Percentiles rank a stretch among this genome's conserved stretches.
phyloP scores from a whole-genome alignment of 1,284 basidiomycete genomes.

The Apiotrichum veenhuisii region DNA sequence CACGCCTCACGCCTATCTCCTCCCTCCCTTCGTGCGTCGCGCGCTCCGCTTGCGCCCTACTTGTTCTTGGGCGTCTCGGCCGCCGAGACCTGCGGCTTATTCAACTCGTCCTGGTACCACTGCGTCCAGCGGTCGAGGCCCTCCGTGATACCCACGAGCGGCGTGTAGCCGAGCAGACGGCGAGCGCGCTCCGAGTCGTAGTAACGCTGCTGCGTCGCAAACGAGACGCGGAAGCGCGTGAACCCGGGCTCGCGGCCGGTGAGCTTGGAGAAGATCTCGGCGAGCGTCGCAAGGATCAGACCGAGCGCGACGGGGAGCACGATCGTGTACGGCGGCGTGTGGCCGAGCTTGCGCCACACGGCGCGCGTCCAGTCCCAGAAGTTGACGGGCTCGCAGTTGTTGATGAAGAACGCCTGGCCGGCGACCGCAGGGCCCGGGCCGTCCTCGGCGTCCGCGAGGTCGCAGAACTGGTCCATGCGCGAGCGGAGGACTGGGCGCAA shows the following conservation, averaged over 20 bases:
- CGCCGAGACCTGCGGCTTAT: conserved; percentile 24
- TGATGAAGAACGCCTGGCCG: conserved; percentile 95
- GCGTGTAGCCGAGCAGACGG: conserved; percentile 87
- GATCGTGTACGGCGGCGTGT: conserved; percentile 57
- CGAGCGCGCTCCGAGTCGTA: conserved; percentile 96
- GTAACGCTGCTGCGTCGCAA: conserved; percentile 65
- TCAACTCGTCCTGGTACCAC: conserved; percentile 43
- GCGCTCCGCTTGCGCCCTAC: conserved; percentile 10
- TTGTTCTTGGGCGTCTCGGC: conserved; percentile 35
- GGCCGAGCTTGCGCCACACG: conserved; percentile 75
- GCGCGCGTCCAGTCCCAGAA: conserved; percentile 93
- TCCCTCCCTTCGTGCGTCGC: not conserved
- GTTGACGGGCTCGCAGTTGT: conserved; percentile 91
- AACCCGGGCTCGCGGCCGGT: conserved; percentile 80
- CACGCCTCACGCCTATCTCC: not conserved
- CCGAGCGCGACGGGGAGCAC: conserved; percentile 66
- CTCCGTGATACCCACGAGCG: conserved; percentile 82
- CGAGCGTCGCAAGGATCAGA: conserved; percentile 63
- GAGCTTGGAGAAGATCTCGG: conserved; percentile 72
- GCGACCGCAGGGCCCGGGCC: conserved; percentile 58
- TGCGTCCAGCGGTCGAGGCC: conserved; percentile 63
- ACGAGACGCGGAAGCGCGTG: conserved; percentile 80
- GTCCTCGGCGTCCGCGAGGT: conserved; percentile 42
- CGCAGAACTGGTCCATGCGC: conserved; percentile 56
- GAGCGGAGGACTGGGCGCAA: conserved; percentile 61